phyloP scores from a whole-genome alignment of 1,284 basidiomycete genomes.

The Xanthoconium separans region DNA sequence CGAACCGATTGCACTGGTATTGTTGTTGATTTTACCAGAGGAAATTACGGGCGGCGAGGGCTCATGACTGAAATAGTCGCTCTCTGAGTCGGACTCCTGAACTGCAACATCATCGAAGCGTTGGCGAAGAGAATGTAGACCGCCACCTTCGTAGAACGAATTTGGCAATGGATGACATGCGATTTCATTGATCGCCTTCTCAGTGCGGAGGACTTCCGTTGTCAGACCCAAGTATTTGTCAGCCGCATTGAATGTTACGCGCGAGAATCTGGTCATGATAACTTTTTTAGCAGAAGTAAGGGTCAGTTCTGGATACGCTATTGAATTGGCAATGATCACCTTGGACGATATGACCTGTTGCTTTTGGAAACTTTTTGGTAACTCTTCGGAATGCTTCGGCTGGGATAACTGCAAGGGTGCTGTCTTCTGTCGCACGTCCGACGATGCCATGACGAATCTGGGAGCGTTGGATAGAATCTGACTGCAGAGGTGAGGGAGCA shows the following conservation, averaged over 20 bases:
- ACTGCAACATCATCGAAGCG: slow-evolving; percentile 66
- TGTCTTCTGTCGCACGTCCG: slow-evolving; percentile 90
- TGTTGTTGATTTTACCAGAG: slow-evolving; percentile 15
- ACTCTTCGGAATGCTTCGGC: slow-evolving; percentile 92
- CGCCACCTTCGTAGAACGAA: slow-evolving; percentile 93
- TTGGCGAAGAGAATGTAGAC: slow-evolving; percentile 85
- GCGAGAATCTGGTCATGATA: slow-evolving; percentile 92
- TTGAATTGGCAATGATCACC: slow-evolving; percentile 40
- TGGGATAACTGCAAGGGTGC: slow-evolving; percentile 97
- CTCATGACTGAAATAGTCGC: slow-evolving; percentile 53
- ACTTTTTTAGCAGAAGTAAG: slow-evolving; percentile 45
- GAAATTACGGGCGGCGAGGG: slow-evolving; percentile 21
- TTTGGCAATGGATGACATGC: slow-evolving; percentile 93
- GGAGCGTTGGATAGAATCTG: slow-evolving; percentile 29
- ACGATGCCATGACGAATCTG: slow-evolving; percentile 64
- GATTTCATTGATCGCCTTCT: slow-evolving; percentile 95
- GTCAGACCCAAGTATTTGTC: slow-evolving; percentile 97
- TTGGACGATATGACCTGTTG: slow-evolving; percentile 96
- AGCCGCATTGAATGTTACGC: slow-evolving; percentile 95
- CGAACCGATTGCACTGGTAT: slow-evolving; percentile 13
- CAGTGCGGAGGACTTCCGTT: slow-evolving; percentile 92
- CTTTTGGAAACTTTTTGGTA: slow-evolving; percentile 95
- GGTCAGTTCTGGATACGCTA: not conserved
- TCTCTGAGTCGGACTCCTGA: slow-evolving; percentile 46
- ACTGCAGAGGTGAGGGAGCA: slow-evolving; percentile 22